phyloP scores from a whole-genome alignment of 2,329 filamentous ascomycete species.

The Penicillium sp. region DNA sequence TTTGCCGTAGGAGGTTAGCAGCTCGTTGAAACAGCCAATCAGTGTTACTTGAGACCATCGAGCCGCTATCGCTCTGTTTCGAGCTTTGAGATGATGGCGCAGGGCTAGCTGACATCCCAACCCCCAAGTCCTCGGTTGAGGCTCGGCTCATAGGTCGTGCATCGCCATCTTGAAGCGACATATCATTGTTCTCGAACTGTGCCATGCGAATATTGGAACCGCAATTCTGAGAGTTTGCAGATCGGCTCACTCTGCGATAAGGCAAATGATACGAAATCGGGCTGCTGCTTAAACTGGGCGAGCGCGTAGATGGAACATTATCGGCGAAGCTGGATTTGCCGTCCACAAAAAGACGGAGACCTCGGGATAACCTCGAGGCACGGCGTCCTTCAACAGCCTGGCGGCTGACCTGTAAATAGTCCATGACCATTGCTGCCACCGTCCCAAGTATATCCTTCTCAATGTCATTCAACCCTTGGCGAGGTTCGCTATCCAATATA shows the following conservation, averaged over 20 bases:
- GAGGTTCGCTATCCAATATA: slow-evolving; percentile 9
- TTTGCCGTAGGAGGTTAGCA: slow-evolving; percentile 47
- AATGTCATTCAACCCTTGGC: neutral
- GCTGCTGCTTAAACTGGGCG: neutral
- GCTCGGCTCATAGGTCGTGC: neutral
- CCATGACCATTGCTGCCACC: slow-evolving; percentile 12
- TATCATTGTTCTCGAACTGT: neutral
- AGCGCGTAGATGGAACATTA: neutral
- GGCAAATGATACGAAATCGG: neutral
- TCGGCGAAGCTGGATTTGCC: neutral
- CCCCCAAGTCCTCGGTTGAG: neutral
- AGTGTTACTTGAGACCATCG: slow-evolving; percentile 20
- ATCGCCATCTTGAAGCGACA: neutral
- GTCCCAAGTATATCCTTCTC: slow-evolving; percentile 11
- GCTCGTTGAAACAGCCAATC: slow-evolving; percentile 44
- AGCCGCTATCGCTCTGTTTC: neutral
- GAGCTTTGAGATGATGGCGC: neutral
- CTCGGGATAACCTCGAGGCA: slow-evolving; percentile 6
- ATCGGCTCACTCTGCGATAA: neutral
- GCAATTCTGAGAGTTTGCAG: neutral
- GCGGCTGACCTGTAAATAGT: slow-evolving; percentile 12
- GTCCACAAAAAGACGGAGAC: slow-evolving; percentile 14
- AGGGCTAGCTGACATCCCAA: neutral
- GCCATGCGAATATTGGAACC: neutral
- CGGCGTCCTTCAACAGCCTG: slow-evolving; percentile 12